Evolutionary conservation across 495 filamentous ascomycete genomes (phyloP), one percentile per base, ranked within the genome.

Genomic region (Neurospora africana): DNA sequence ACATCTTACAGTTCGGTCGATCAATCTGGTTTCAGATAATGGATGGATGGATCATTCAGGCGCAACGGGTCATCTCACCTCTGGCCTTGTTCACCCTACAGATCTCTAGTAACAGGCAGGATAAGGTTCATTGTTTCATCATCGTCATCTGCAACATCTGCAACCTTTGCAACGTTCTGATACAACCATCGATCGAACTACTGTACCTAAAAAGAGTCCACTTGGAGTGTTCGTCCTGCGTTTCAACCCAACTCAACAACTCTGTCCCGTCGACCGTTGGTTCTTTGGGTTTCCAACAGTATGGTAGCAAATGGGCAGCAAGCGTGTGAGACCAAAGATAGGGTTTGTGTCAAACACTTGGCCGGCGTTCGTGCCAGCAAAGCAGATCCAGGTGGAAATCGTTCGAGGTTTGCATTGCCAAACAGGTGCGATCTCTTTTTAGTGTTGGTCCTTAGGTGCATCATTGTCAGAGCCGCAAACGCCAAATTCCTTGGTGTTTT

Each of bases 241-340:
- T 70, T 73, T 73, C 72, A 44, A 73, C 68, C 72, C 72, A 73
- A 70, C 71, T 44, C 47, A 11, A 23, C 44, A 23, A 5, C 44
- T 6, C n/a, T 53, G 21, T 23, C 44, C 10, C 21, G 44, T 53
- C 44, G n/a, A 23, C 44, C n/a, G 44, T 47, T 47, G n/a, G n/a
- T 47, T 47, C n/a, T 47, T 47, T 5, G 43, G 21, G 44, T 53
- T 27, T 21, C 44, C 44, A 53, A 53, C 44, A 53, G 21, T 23
- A 53, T 21, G 44, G 44, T 53, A 53, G 44, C 44, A 53, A 53
- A 53, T 53, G 21, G 21, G 44, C 21, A 53, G 11, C 44, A 23
- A 53, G 44, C 44, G 44, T 53, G 44, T 6, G 44, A 11, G 10
- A 27, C 6, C 19, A 19, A 44, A n/a, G 41, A 44, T 44, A n/a